A percentile compares a stretch with the other conserved stretches of the same genome.
phyloP scores from a whole-genome alignment of 495 filamentous ascomycete genomes.

The Aspergillus saccharolyticus region DNA sequence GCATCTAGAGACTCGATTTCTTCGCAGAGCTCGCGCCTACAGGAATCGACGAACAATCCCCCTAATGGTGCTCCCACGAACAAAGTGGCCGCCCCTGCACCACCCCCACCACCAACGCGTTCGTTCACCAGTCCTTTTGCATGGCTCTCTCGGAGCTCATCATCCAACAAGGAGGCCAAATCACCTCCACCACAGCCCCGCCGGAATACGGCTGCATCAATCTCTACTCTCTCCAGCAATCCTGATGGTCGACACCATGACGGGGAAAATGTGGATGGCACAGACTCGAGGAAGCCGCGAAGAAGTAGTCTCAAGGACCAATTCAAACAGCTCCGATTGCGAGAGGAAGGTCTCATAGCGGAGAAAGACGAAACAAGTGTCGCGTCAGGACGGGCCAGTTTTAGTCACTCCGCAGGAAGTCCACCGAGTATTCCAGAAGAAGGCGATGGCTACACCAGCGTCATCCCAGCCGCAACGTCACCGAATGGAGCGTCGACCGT shows the following conservation, averaged over 20 bases:
- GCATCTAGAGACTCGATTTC: constrained; percentile 44
- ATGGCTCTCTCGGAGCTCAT: constrained; percentile 75
- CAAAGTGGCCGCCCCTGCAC: constrained; percentile 36
- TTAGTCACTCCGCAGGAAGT: constrained; percentile 49
- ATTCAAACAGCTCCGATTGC: constrained; percentile 78
- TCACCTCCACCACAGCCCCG: constrained; percentile 44
- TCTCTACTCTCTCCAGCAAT: constrained; percentile 69
- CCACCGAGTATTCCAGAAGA: constrained; percentile 51
- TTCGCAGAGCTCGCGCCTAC: constrained; percentile 36
- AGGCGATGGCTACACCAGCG: constrained; percentile 40
- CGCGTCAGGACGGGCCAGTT: constrained; percentile 38
- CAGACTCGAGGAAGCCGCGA: constrained; percentile 44
- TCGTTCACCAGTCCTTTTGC: constrained; percentile 78
- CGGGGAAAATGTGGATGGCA: constrained; percentile 49
- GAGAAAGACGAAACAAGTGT: constrained; percentile 35
- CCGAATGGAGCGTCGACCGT: constrained; percentile 46
- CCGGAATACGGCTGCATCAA: constrained; percentile 69
- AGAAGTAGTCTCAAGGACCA: constrained; percentile 75
- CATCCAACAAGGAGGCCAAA: constrained; percentile 53
- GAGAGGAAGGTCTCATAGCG: constrained; percentile 64
- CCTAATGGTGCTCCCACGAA: constrained; percentile 46
- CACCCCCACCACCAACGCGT: constrained; percentile 45
- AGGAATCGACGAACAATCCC: constrained; percentile 46
- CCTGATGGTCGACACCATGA: constrained; percentile 67
- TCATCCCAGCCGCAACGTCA: constrained; percentile 42